Evolutionary conservation across 23 red algal genomes (phyloP).

Genomic region (Gracilariopsis chorda): DNA sequence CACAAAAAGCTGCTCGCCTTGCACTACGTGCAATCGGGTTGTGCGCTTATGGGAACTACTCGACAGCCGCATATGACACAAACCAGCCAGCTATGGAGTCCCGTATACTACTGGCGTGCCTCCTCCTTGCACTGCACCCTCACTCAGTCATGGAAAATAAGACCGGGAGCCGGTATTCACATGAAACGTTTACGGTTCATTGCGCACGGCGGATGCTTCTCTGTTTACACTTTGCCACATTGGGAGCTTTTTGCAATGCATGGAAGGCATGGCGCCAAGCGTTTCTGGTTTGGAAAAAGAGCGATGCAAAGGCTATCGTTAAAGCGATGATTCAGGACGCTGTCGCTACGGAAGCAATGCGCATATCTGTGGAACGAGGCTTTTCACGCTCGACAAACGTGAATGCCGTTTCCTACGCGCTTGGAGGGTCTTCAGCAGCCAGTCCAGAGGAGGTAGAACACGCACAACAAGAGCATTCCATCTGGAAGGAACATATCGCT

Average conservation of each 20-base stretch:
- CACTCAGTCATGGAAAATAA: slow-evolving; percentile 17
- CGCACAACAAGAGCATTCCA: slow-evolving; percentile 28
- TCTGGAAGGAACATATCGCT: slow-evolving; percentile 29
- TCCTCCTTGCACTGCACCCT: slow-evolving; percentile 46
- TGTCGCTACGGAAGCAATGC: slow-evolving; percentile 35
- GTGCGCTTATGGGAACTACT: not conserved
- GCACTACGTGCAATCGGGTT: slow-evolving; percentile 36
- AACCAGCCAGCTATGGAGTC: not conserved
- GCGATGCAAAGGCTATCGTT: not conserved
- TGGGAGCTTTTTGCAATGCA: slow-evolving; percentile 19
- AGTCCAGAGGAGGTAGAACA: not conserved
- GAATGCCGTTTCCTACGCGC: not conserved
- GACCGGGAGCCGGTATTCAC: not conserved
- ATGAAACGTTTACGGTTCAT: slow-evolving; percentile 4
- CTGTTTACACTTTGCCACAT: slow-evolving; percentile 16
- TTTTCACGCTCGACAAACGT: slow-evolving; percentile 9
- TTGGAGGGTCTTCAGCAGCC: not conserved
- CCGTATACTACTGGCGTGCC: slow-evolving; percentile 15
- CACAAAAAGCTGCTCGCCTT: slow-evolving; percentile 30
- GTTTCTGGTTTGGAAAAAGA: slow-evolving; percentile 44
- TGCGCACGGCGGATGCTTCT: slow-evolving; percentile 43
- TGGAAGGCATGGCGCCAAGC: slow-evolving; percentile 43
- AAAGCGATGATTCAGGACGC: slow-evolving; percentile 52
- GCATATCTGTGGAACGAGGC: slow-evolving; percentile 11
- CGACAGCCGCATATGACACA: not conserved